These are phyloP conservation scores for Rusavskia elegans DNA, from an alignment of 495 filamentous ascomycete genomes.

Conservation along the genomic window DNA sequence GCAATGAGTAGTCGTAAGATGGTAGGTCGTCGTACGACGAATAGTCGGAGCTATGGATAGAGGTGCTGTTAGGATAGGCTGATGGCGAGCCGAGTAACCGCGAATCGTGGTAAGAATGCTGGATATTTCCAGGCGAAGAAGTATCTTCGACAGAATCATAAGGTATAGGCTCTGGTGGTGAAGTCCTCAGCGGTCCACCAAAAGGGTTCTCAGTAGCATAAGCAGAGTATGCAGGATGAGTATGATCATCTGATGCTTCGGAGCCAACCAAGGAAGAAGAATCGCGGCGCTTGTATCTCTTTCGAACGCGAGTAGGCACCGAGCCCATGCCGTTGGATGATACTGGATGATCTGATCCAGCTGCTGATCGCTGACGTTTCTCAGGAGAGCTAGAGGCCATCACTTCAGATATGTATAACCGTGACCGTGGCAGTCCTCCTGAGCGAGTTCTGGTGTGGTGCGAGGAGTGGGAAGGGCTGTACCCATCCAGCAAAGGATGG, in stretches of 20 bases:
- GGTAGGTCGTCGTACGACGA: not conserved
- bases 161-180: not conserved
- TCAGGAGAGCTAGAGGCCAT: slow-evolving; percentile 12
- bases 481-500: not conserved
- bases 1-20: not conserved
- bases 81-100: not conserved
- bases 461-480: not conserved
- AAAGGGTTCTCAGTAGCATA: not conserved
- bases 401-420: slow-evolving; percentile 9
- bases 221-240: slow-evolving; percentile 6
- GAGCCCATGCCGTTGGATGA: not conserved
- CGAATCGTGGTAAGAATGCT: too few species aligned
- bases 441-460: not conserved
- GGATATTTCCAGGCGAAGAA: not conserved
- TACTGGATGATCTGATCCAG: not conserved
- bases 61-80: not conserved
- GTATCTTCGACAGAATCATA: not conserved
- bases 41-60: not conserved
- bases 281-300: slow-evolving; percentile 8
- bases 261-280: slow-evolving; percentile 8
- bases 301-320: slow-evolving; percentile 6
- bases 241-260: not conserved
- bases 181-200: not conserved
- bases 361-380: not conserved
- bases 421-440: slow-evolving; percentile 7